A percentile compares a stretch with the other conserved stretches of the same genome.
Conservation (phyloP, 2,329 filamentous ascomycete genomes). For the Epichloe festucae region DNA sequence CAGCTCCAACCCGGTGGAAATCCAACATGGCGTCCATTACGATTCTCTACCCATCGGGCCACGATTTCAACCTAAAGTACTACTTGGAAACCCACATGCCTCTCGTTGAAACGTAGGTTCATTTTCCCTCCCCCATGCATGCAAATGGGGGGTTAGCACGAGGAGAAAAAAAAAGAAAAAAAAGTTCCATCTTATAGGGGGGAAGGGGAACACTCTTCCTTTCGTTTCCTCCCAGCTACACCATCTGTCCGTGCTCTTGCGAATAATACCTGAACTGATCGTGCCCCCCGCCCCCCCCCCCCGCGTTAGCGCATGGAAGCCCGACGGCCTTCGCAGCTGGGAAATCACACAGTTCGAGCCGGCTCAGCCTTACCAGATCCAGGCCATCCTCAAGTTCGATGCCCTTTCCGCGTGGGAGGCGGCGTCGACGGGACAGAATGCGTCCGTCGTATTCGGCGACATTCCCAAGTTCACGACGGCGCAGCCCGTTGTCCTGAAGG, state of each 20-base stretch:
- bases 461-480: conserved; percentile 12
- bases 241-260: not conserved
- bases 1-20: too few species aligned
- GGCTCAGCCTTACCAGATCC: conserved; percentile 12
- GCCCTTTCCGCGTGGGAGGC: conserved; percentile 9
- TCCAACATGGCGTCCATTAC: conserved; percentile 11
- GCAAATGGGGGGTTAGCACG: too few species aligned
- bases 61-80: conserved; percentile 14
- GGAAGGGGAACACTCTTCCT: too few species aligned
- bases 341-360: conserved; percentile 11
- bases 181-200: too few species aligned
- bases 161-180: too few species aligned
- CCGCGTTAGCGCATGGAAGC: conserved; percentile 9
- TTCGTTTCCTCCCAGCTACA: not conserved
- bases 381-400: conserved; percentile 13
- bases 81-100: conserved; percentile 16
- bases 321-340: conserved; percentile 11
- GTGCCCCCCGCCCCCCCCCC: not conserved
- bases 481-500: conserved; percentile 12
- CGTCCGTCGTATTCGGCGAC: conserved; percentile 11
- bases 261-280: not conserved
- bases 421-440: conserved; percentile 5
- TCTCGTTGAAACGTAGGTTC: conserved; percentile 11
- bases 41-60: conserved; percentile 15
- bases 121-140: too few species aligned